Evolutionary conservation across 2,329 filamentous ascomycete genomes (phyloP).

Genomic region (Cytospora chrysosperma): DNA sequence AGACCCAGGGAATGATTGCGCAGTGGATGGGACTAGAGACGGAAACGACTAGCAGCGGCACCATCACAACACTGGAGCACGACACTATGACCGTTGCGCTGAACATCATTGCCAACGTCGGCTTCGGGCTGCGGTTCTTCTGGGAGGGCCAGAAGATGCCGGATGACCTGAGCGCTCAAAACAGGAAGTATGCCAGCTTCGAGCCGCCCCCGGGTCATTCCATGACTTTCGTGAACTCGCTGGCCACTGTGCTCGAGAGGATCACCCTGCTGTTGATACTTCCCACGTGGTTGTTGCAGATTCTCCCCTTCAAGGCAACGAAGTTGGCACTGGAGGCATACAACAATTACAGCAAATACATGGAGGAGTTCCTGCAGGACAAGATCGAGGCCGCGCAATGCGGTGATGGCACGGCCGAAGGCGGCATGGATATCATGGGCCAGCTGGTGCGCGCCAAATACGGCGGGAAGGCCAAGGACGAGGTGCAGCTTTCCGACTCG

Average conservation of each 20-base stretch:
- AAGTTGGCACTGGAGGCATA: constrained; percentile 48
- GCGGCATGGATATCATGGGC: constrained; percentile 54
- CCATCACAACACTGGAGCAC: constrained; percentile 55
- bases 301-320: constrained; percentile 4
- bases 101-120: constrained; percentile 63
- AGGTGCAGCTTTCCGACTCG: constrained; percentile 50
- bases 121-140: constrained; percentile 62
- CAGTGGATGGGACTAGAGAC: constrained; percentile 48
- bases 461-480: constrained; percentile 27
- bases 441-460: constrained; percentile 48
- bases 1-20: constrained; percentile 61
- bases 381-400: constrained; percentile 49
- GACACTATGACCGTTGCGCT: constrained; percentile 65
- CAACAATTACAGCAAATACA: constrained; percentile 65
- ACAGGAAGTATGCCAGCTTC: constrained; percentile 49
- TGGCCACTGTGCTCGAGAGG: constrained; percentile 61
- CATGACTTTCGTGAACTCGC: constrained; percentile 64
- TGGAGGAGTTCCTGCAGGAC: constrained; percentile 65
- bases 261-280: constrained; percentile 62
- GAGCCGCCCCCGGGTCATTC: constrained; percentile 52
- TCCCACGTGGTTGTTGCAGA: constrained; percentile 56
- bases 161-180: constrained; percentile 41
- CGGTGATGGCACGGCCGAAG: constrained; percentile 35
- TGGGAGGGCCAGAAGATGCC: constrained; percentile 62
- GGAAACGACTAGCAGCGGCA: constrained; percentile 37